Conservation (phyloP, 2,329 filamentous ascomycete genomes). For the Aspergillus ruber region DNA sequence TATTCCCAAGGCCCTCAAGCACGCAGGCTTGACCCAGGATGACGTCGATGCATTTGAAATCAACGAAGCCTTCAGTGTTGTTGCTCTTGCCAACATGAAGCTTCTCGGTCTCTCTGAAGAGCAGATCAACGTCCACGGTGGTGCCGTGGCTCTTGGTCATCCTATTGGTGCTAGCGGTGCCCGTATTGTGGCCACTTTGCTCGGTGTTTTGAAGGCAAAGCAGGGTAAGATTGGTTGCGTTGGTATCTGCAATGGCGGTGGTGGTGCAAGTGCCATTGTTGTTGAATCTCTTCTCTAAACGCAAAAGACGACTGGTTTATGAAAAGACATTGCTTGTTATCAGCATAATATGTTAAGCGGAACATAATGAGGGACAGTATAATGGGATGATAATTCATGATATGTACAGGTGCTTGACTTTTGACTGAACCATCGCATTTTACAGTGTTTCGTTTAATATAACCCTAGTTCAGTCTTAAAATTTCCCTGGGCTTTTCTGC, state of each 20-base stretch:
- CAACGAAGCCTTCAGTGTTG: slow-evolving; percentile 98
- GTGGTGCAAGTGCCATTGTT: slow-evolving; percentile 88
- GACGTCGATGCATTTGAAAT: slow-evolving; percentile 94
- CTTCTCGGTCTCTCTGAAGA: slow-evolving; percentile 70
- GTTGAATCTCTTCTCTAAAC: slow-evolving; percentile 57
- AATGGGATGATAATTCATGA: no score
- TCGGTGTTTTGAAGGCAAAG: slow-evolving; percentile 83
- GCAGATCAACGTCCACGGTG: slow-evolving; percentile 92
- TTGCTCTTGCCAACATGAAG: slow-evolving; percentile 95
- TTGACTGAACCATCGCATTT: no score
- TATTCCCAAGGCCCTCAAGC: slow-evolving; percentile 94
- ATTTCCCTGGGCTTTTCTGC: no score
- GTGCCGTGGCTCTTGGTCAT: slow-evolving; percentile 92
- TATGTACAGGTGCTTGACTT: no score
- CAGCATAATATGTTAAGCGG: not conserved
- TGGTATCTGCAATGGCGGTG: slow-evolving; percentile 96
- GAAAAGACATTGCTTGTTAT: not conserved
- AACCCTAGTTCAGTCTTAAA: no score
- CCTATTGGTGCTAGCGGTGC: slow-evolving; percentile 90
- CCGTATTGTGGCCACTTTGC: slow-evolving; percentile 82
- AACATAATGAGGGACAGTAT: not conserved
- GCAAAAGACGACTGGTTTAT: not conserved
- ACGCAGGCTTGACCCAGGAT: slow-evolving; percentile 72
- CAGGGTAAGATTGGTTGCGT: slow-evolving; percentile 89
- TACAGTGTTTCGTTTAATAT: no score